These are phyloP conservation scores for Alternaria atra DNA, from an alignment of 2,329 filamentous ascomycete genomes.

Conservation along the genomic window DNA sequence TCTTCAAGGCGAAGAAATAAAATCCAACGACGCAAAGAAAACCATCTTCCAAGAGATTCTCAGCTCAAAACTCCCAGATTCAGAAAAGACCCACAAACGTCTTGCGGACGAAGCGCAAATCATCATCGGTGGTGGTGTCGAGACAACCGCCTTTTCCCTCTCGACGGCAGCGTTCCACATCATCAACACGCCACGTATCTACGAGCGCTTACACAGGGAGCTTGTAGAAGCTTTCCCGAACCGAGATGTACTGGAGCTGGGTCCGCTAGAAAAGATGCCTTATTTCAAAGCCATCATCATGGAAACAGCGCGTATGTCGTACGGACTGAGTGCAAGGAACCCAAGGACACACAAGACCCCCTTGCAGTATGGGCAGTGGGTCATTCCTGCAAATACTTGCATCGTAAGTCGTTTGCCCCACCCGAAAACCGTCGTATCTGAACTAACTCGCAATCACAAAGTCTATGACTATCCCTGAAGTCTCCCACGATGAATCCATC, in stretches of 20 bases:
- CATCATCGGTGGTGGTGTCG: constrained; percentile 51
- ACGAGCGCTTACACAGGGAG: constrained; percentile 41
- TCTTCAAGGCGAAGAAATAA: constrained; percentile 39
- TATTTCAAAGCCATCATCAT: constrained; percentile 26
- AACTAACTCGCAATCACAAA: neutral
- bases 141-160: constrained; percentile 50
- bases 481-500: constrained; percentile 48
- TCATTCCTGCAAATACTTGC: constrained; percentile 47
- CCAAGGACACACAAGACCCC: constrained; percentile 41
- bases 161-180: constrained; percentile 45
- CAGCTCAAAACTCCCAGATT: constrained; percentile 35
- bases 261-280: constrained; percentile 22
- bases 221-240: constrained; percentile 43
- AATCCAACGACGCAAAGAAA: constrained; percentile 44
- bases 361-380: constrained; percentile 38
- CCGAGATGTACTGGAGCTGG: constrained; percentile 32
- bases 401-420: constrained; percentile 28
- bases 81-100: constrained; percentile 50
- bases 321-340: constrained; percentile 52
- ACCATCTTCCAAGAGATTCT: constrained; percentile 50
- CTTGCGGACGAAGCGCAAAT: constrained; percentile 52
- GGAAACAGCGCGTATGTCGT: constrained; percentile 49
- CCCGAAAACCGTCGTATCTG: too few relatives aligned
- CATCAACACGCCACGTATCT: constrained; percentile 43
- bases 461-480: constrained; percentile 49